Evolutionary conservation across 1,284 basidiomycete species (phyloP).

Genomic region (Grifola frondosa): DNA sequence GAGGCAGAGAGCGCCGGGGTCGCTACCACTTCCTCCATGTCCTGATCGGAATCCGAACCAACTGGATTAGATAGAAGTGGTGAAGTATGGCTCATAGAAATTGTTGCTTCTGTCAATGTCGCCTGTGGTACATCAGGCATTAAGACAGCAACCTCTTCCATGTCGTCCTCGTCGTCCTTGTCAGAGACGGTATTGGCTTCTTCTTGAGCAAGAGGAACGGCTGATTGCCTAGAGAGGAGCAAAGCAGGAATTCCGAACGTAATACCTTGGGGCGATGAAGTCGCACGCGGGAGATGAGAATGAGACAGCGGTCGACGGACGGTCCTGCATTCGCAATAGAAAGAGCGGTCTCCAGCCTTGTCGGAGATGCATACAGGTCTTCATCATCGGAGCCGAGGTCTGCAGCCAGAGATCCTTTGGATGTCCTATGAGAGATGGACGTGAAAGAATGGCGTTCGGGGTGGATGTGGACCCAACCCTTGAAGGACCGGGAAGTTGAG

Average conservation of each 20-base stretch:
- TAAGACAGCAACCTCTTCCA: conserved; percentile 41
- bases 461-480: conserved; percentile 20
- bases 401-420: background rate
- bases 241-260: conserved; percentile 24
- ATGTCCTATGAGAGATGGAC: conserved; percentile 11
- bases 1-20: background rate
- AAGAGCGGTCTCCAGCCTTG: conserved; percentile 60
- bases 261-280: background rate
- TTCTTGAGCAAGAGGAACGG: background rate
- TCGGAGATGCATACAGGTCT: conserved; percentile 47
- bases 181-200: background rate
- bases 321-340: conserved; percentile 59
- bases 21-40: conserved; percentile 23
- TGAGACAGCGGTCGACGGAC: conserved; percentile 18
- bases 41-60: conserved; percentile 17
- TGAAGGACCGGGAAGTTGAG: conserved; percentile 1
- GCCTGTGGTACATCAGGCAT: background rate
- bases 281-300: conserved; percentile 5
- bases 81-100: background rate
- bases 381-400: conserved; percentile 32
- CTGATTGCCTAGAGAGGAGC: conserved; percentile 12
- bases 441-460: conserved; percentile 2
- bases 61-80: background rate
- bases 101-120: background rate
- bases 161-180: conserved; percentile 40